These are phyloP conservation scores for Mycena venus DNA, from an alignment of 768 basidiomycete genomes.

Conservation along the genomic window DNA sequence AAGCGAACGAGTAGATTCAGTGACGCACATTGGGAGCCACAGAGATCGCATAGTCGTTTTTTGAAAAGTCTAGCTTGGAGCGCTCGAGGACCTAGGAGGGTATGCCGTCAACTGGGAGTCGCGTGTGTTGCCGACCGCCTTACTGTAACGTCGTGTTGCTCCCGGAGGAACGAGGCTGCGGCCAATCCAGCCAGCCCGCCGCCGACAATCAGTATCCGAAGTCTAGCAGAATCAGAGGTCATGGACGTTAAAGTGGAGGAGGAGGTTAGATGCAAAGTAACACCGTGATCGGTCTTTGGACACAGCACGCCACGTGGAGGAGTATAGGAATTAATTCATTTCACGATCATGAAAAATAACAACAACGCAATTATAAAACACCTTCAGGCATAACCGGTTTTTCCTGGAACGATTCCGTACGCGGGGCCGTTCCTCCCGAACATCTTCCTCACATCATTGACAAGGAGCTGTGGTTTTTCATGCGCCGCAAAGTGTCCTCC, in stretches of 20 bases:
- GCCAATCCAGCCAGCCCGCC: constrained; percentile 28
- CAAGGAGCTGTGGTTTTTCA: constrained; percentile 47
- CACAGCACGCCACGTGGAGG: not conserved
- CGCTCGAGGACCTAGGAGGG: constrained; percentile 30
- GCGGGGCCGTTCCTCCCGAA: constrained; percentile 51
- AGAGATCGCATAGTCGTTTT: constrained; percentile 33
- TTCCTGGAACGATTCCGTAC: constrained; percentile 40
- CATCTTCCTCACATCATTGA: constrained; percentile 58
- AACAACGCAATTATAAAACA: not conserved
- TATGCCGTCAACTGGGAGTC: not conserved
- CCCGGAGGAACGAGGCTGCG: constrained; percentile 27
- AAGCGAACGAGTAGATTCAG: not conserved
- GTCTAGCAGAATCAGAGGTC: not conserved
- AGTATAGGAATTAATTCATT: not conserved
- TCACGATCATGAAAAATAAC: not conserved
- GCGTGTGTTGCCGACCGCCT: not conserved
- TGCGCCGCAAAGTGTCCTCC: constrained; percentile 64
- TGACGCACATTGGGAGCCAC: constrained; percentile 26
- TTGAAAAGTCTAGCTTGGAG: constrained; percentile 28
- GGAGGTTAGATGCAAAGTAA: not conserved
- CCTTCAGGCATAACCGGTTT: constrained; percentile 43
- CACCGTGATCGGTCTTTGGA: not conserved
- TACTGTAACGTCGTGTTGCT: constrained; percentile 29
- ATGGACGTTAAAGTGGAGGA: not conserved
- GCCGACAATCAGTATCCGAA: constrained; percentile 28